phyloP scores from a whole-genome alignment of 176 grass and related monocot species.

The Bonia amplexicaulis region DNA sequence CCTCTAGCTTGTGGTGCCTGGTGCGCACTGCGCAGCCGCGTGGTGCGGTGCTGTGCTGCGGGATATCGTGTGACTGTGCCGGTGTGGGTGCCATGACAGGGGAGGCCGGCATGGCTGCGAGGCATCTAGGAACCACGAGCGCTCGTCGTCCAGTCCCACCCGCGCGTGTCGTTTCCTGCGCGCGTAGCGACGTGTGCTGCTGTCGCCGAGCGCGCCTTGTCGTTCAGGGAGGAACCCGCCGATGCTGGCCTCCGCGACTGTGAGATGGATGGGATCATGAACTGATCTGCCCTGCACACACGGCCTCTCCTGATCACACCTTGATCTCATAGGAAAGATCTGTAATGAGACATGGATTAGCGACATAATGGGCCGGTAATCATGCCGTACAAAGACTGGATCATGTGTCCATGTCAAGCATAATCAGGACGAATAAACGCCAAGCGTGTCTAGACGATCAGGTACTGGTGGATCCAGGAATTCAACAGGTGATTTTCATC shows the following conservation, averaged over 20 bases:
- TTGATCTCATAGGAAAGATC: not conserved
- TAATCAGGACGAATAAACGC: not conserved
- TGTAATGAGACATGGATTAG: not conserved
- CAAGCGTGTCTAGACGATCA: constrained; percentile 5
- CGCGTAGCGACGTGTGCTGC: not conserved
- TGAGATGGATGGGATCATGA: not conserved
- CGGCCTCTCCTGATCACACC: not conserved
- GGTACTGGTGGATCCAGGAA: not conserved
- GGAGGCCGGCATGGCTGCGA: not conserved
- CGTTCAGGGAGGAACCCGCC: not conserved
- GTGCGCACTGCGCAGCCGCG: not conserved
- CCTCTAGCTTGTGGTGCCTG: not conserved
- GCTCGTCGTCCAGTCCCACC: not conserved
- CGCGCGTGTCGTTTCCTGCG: not conserved
- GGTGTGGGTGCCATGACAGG: not conserved
- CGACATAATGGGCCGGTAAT: not conserved
- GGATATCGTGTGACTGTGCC: not conserved
- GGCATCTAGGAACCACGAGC: not conserved
- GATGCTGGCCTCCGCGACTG: not conserved
- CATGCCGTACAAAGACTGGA: not conserved
- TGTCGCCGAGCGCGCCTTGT: constrained; percentile 11
- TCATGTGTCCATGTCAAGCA: not conserved
- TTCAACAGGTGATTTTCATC: not conserved
- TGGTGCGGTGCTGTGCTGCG: not conserved
- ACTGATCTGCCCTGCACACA: not conserved